Conservation (phyloP, 2,329 filamentous ascomycete genomes). For the Colletotrichum abscissum region DNA sequence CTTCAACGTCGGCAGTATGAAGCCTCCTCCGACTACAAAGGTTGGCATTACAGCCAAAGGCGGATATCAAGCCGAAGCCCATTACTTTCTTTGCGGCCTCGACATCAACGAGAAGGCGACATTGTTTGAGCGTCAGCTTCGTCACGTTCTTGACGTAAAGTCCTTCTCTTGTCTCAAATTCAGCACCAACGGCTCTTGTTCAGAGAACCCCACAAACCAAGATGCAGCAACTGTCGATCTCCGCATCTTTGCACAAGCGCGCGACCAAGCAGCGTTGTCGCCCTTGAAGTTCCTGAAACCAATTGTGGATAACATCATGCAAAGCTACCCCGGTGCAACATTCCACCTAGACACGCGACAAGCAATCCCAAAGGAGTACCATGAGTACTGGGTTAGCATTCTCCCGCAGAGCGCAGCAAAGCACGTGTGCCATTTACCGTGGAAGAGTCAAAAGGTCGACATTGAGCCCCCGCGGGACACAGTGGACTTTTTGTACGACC, state of each 20-base stretch:
- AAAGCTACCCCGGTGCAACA: conserved; percentile 54
- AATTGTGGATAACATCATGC: conserved; percentile 53
- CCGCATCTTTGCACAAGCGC: conserved; percentile 58
- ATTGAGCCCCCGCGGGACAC: conserved; percentile 39
- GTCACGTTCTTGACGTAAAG: conserved; percentile 48
- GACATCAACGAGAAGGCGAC: conserved; percentile 55
- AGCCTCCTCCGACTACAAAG: conserved; percentile 50
- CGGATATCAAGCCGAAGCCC: conserved; percentile 57
- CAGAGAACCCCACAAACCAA: conserved; percentile 53
- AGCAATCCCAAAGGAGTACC: conserved; percentile 41
- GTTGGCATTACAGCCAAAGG: conserved; percentile 56
- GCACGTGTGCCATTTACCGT: conserved; percentile 40
- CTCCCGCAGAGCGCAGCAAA: conserved; percentile 39
- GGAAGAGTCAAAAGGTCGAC: conserved; percentile 32
- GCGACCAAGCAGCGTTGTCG: conserved; percentile 46
- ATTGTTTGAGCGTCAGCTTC: conserved; percentile 54
- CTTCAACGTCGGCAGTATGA: conserved; percentile 39
- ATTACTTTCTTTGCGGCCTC: conserved; percentile 55
- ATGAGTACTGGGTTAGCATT: conserved; percentile 39
- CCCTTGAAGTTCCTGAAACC: conserved; percentile 51
- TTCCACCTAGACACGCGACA: conserved; percentile 49
- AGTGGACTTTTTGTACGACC: conserved; percentile 38
- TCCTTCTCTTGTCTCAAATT: conserved; percentile 47
- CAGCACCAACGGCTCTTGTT: conserved; percentile 48
- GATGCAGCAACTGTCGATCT: conserved; percentile 61